These are phyloP conservation scores for Wickerhamomyces rabaulensis DNA, from an alignment of 805 yeast species.

Conservation along the genomic window DNA sequence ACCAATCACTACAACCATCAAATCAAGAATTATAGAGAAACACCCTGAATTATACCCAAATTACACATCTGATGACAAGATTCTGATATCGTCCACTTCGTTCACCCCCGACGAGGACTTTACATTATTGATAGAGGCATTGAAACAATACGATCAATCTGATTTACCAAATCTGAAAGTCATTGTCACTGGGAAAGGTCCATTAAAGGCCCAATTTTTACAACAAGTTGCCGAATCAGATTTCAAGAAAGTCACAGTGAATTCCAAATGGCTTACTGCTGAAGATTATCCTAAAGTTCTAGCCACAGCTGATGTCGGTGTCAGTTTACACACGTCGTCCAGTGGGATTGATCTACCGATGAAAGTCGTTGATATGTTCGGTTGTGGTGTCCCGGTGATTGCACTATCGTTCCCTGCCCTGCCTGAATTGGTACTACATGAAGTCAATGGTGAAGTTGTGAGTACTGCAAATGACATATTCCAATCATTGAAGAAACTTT, in stretches of 20 bases:
- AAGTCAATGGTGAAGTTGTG: conserved; percentile 64
- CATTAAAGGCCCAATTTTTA: conserved; percentile 54
- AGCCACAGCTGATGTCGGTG: conserved; percentile 77
- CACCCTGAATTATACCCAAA: conserved; percentile 30
- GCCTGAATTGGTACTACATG: conserved; percentile 66
- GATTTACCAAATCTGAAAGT: conserved; percentile 48
- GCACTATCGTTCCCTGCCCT: conserved; percentile 75
- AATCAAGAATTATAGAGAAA: conserved; percentile 28
- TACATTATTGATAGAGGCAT: conserved; percentile 58
- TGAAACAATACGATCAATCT: conserved; percentile 42
- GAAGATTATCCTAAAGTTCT: conserved; percentile 77
- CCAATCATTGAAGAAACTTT: conserved; percentile 31
- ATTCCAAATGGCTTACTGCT: conserved; percentile 68
- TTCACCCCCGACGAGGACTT: conserved; percentile 96
- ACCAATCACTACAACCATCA: conserved; percentile 36
- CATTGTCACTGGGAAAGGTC: conserved; percentile 97
- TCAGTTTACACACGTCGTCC: conserved; percentile 86
- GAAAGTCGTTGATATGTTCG: conserved; percentile 96
- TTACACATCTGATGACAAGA: conserved; percentile 40
- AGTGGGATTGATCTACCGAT: conserved; percentile 94
- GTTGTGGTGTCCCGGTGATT: conserved; percentile 90
- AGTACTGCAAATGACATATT: conserved; percentile 39
- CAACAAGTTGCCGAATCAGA: conserved; percentile 38
- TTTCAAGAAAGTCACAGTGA: conserved; percentile 47
- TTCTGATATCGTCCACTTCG: conserved; percentile 85